A percentile compares a stretch with the other conserved stretches of the same genome.
phyloP scores from a whole-genome alignment of 2,329 filamentous ascomycete species.

The Aspergillus costaricaensis region DNA sequence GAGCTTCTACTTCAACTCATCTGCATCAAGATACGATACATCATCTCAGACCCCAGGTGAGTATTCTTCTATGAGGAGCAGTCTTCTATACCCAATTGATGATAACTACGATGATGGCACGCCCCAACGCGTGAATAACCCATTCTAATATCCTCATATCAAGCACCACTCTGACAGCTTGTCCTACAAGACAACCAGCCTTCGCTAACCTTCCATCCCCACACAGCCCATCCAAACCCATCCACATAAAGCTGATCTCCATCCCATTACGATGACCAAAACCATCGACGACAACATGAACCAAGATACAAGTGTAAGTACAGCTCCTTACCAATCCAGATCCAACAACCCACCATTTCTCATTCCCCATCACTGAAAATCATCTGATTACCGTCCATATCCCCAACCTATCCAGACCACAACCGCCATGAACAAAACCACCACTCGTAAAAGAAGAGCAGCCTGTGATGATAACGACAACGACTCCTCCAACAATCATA shows the following conservation, averaged over 20 bases:
- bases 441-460: not conserved
- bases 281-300: not conserved
- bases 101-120: too few relatives aligned
- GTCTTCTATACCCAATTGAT: too few relatives aligned
- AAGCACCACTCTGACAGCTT: too few relatives aligned
- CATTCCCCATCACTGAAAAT: not conserved
- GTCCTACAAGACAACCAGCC: too few relatives aligned
- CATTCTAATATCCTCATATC: too few relatives aligned
- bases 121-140: too few relatives aligned
- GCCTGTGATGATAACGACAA: not conserved
- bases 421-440: not conserved
- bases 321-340: too few relatives aligned
- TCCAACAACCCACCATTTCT: not conserved
- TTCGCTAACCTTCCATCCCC: not conserved
- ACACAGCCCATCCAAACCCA: not conserved
- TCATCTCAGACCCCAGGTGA: too few relatives aligned
- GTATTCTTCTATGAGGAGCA: too few relatives aligned
- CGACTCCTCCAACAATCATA: not conserved
- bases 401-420: not conserved
- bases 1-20: too few relatives aligned
- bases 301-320: not conserved
- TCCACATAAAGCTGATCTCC: not conserved
- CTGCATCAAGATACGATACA: too few relatives aligned
- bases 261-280: not conserved
- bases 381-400: not conserved